phyloP scores from a whole-genome alignment of 108 stramenopile genomes.

The Epithemia pelagica region DNA sequence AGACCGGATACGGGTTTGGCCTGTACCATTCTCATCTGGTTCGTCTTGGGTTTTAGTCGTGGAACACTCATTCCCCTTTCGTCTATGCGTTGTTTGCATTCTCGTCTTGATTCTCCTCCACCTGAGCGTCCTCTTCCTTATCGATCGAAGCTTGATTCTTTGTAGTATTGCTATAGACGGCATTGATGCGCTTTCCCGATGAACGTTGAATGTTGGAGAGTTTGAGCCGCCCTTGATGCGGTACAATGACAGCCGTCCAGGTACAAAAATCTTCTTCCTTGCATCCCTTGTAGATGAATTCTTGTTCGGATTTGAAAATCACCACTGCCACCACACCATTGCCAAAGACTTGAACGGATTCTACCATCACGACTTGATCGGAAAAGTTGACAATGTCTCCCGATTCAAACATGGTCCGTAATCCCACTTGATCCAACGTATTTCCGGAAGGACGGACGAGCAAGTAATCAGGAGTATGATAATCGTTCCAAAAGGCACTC shows the following conservation, averaged over 20 bases:
- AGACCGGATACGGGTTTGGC: too few species aligned
- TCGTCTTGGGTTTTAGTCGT: too few species aligned
- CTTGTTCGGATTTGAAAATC: slow-evolving; percentile 1
- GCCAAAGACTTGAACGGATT: not conserved
- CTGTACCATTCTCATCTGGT: too few species aligned
- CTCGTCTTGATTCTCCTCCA: too few species aligned
- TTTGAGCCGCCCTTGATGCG: not conserved
- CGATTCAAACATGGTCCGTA: not conserved
- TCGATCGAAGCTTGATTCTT: too few species aligned
- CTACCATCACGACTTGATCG: not conserved
- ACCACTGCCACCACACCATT: not conserved
- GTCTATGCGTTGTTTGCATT: too few species aligned
- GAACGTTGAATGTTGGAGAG: not conserved
- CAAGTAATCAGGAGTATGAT: not conserved
- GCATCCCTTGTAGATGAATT: not conserved
- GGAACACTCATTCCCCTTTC: too few species aligned
- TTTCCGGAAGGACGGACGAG: not conserved
- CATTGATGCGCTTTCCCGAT: not conserved
- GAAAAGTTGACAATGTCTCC: not conserved
- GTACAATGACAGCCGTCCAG: not conserved
- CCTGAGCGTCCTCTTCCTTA: too few species aligned
- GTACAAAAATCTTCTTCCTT: not conserved
- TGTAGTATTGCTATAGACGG: too few species aligned
- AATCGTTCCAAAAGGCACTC: not conserved
- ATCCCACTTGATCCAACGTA: not conserved